These are phyloP conservation scores for Trichoderma oligosporum DNA, from an alignment of 2,329 filamentous ascomycete species.

Conservation along the genomic window DNA sequence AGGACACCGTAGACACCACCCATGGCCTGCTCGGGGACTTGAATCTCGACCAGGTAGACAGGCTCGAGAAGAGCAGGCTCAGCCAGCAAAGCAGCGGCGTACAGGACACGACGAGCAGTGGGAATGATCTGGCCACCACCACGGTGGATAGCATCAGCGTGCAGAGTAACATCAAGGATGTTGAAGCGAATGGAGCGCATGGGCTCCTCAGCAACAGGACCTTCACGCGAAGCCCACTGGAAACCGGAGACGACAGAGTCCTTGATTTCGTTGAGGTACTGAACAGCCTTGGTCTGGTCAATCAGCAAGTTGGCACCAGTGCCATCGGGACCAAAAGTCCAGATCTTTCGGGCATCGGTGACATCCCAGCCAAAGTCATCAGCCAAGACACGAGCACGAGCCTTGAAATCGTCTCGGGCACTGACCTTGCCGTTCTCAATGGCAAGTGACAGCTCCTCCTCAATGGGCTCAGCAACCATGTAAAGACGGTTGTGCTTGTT, in stretches of 20 bases:
- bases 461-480: slow-evolving; percentile 84
- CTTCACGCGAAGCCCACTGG: slow-evolving; percentile 98
- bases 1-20: slow-evolving; percentile 99
- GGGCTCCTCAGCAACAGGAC: slow-evolving; percentile 95
- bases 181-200: slow-evolving; percentile 98
- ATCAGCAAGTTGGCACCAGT: slow-evolving; percentile 97
- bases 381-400: slow-evolving; percentile 89
- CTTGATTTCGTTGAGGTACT: slow-evolving; percentile 99
- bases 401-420: slow-evolving; percentile 98
- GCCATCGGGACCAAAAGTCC: slow-evolving; percentile 98
- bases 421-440: slow-evolving; percentile 91
- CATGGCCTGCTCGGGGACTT: slow-evolving; percentile 98
- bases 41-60: slow-evolving; percentile 98
- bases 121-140: slow-evolving; percentile 99
- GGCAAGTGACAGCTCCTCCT: slow-evolving; percentile 83
- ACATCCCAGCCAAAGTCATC: slow-evolving; percentile 99
- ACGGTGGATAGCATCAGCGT: slow-evolving; percentile 99
- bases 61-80: slow-evolving; percentile 91
- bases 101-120: slow-evolving; percentile 94
- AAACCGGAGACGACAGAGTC: slow-evolving; percentile 99
- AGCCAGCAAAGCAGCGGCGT: slow-evolving; percentile 86
- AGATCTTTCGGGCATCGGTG: slow-evolving; percentile 99
- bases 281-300: slow-evolving; percentile 99
- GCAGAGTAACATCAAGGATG: slow-evolving; percentile 98
- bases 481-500: slow-evolving; percentile 99